Conservation (phyloP, 768 basidiomycete species). For the Pholiota microspora region DNA sequence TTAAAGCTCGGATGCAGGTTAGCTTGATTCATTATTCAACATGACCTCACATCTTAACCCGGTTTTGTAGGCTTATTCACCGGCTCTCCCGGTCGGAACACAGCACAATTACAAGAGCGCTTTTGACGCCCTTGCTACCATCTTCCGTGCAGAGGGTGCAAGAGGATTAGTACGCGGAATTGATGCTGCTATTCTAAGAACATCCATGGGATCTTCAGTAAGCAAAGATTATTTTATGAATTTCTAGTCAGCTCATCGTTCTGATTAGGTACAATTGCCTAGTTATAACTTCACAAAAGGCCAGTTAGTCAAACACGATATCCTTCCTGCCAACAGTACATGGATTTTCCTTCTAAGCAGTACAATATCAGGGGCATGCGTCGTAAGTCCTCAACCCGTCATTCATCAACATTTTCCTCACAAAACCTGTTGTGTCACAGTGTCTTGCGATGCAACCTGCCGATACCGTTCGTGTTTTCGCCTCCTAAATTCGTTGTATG, state of each 20-base stretch:
- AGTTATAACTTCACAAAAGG: conserved; percentile 94
- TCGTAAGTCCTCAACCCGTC: conserved; percentile 50
- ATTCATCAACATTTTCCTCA: neutral
- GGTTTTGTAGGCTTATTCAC: conserved; percentile 78
- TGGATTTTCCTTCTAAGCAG: conserved; percentile 90
- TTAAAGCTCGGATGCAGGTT: conserved; percentile 98
- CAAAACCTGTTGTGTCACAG: conserved; percentile 34
- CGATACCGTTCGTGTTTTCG: conserved; percentile 61
- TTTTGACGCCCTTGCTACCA: conserved; percentile 76
- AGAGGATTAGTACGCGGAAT: conserved; percentile 87
- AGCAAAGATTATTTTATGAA: neutral
- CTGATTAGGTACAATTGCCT: conserved; percentile 80
- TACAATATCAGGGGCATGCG: conserved; percentile 86
- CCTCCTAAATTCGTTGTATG: conserved; percentile 5
- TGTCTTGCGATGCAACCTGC: conserved; percentile 94
- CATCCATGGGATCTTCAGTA: conserved; percentile 90
- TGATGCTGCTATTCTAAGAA: conserved; percentile 90
- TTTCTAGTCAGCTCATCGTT: neutral
- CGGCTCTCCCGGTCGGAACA: conserved; percentile 88
- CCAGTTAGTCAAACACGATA: conserved; percentile 63
- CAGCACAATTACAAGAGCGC: conserved; percentile 91
- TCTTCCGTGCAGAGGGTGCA: conserved; percentile 73
- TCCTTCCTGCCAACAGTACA: conserved; percentile 72
- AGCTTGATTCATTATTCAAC: conserved; percentile 5
- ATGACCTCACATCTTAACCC: neutral